These are phyloP conservation scores for Colletotrichum cuscutae DNA, from an alignment of 2,329 filamentous ascomycete species.

Conservation along the genomic window DNA sequence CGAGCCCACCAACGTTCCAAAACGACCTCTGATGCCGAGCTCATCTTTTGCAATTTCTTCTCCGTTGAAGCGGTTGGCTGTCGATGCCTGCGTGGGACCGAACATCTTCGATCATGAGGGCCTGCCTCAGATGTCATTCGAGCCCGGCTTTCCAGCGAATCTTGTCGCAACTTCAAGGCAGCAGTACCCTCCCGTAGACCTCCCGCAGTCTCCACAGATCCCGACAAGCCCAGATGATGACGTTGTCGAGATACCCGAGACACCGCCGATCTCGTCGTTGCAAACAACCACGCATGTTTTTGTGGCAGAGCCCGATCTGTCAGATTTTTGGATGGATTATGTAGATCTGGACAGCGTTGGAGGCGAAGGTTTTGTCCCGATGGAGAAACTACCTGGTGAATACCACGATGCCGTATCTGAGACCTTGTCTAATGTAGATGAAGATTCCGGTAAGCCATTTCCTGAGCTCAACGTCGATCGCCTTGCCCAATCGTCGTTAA, in stretches of 20 bases:
- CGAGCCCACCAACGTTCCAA: slow-evolving; percentile 7
- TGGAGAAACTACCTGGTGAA: too few species aligned
- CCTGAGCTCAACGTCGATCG: not conserved
- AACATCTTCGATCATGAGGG: not conserved
- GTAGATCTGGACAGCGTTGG: not conserved
- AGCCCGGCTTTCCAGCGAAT: not conserved
- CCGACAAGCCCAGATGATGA: not conserved
- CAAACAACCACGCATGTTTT: not conserved
- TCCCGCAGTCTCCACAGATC: not conserved
- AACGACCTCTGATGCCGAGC: slow-evolving; percentile 6
- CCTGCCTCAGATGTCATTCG: not conserved
- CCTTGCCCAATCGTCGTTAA: not conserved
- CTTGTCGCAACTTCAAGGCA: not conserved
- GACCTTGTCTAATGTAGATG: not conserved
- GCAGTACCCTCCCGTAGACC: not conserved
- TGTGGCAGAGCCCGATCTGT: not conserved
- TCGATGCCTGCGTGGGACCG: not conserved
- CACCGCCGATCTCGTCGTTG: not conserved
- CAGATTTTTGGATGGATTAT: slow-evolving; percentile 20
- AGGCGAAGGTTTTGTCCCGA: not conserved
- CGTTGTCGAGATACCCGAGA: slow-evolving; percentile 6
- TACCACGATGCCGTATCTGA: not conserved
- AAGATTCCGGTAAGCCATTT: not conserved
- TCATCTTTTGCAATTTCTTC: not conserved
- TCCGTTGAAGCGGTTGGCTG: slow-evolving; percentile 1